Base-by-base conservation (phyloP, 768 basidiomycete species). In the Exidia glandulosa region DNA sequence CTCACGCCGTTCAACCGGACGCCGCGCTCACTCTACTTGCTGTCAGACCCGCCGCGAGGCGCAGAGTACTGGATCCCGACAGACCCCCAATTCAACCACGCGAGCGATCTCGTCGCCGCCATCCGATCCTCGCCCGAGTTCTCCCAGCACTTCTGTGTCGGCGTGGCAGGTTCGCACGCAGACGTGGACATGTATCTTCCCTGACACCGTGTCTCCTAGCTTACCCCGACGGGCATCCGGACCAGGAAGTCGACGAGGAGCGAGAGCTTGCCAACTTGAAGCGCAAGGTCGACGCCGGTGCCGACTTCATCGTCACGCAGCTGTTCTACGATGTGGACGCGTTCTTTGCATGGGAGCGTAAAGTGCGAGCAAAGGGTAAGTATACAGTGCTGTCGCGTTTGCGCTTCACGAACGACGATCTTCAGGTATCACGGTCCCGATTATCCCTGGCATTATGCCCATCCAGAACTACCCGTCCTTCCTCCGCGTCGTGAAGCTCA, bases 381-480 rank as follows among this genome's bases (percentile, higher is more conserved):
- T 70, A 52, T 32, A 25, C 10, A 29, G 32, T 55, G 16, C 56
- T 32, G 23, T 16, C 32, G 34, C 16, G 23, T 59, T 23, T 32
- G 55, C 48, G 47, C 31, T 37, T n/a, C 30, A 1, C 33, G 27
- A 13, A 63, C 67, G 32, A 70, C 34, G 1, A 2, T n/a, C 9
- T 27, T 48, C 66, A 94, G 96, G 94, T 32, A 93, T 99, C 67
- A 79, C 72, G 0, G 82, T 94, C 1, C 95, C 96, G 1, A 84
- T 99, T 64, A 87, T 99, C 62, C 93, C 96, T 9, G 93, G 94
- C 12, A 84, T 98, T 59, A 96, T 98, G 94, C 95, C 96, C 0
- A 92, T 99, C 59, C 96, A 98, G 69, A 97, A 90, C 27, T 95
- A 94, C 69, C 83, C 87, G 3, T 96, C 96, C 1, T 98, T 99